Evolutionary conservation across 2,329 filamentous ascomycete species (phyloP).

Genomic region (Pseudopyrenochaeta lycopersici): DNA sequence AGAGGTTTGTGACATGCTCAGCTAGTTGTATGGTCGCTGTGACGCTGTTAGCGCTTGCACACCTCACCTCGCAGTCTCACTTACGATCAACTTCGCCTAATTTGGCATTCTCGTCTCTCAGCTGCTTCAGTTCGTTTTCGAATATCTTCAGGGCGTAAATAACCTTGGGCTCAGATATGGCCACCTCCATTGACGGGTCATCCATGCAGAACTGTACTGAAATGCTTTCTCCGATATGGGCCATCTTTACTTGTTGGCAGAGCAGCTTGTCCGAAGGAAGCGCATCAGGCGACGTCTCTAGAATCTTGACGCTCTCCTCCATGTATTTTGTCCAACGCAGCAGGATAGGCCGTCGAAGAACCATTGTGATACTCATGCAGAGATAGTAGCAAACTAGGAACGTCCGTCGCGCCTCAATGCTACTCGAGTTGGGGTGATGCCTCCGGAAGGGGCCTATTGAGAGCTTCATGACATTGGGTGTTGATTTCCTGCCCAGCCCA

Average conservation of each 20-base stretch:
- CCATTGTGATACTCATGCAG: conserved; percentile 65
- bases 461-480: conserved; percentile 50
- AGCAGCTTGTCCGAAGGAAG: conserved; percentile 65
- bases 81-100: conserved; percentile 48
- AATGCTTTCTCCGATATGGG: conserved; percentile 66
- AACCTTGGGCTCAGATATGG: conserved; percentile 64
- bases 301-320: conserved; percentile 67
- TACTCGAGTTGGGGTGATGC: conserved; percentile 58
- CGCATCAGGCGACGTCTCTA: conserved; percentile 65
- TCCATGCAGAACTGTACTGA: conserved; percentile 66
- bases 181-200: conserved; percentile 60
- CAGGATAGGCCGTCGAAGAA: conserved; percentile 66
- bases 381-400: conserved; percentile 71
- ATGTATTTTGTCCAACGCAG: conserved; percentile 70
- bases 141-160: conserved; percentile 64
- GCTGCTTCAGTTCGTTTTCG: conserved; percentile 58
- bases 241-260: conserved; percentile 66
- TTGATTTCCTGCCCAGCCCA: conserved; percentile 71
- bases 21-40: conserved; percentile 53
- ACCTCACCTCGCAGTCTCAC: conserved; percentile 6
- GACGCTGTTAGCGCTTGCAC: conserved; percentile 6
- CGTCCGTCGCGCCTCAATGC: conserved; percentile 65
- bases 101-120: conserved; percentile 49
- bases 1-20: conserved; percentile 59
- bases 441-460: conserved; percentile 44